Percentiles rank a stretch among this genome's conserved stretches.
phyloP scores from a whole-genome alignment of 1,139 yeast genomes.

The Kodamaea plutei region DNA sequence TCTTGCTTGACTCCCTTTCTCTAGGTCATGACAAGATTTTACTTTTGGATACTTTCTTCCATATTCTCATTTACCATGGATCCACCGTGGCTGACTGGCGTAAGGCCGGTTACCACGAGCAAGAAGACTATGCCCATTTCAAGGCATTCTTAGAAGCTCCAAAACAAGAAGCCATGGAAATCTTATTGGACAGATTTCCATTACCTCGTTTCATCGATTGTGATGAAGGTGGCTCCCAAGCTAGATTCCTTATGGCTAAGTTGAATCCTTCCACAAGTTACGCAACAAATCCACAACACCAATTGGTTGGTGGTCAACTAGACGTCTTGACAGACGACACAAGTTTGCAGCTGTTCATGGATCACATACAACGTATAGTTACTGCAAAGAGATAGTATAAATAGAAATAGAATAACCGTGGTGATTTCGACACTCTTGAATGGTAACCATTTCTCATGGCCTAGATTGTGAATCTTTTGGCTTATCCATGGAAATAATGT shows the following conservation, averaged over 20 bases:
- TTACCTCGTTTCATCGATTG: conserved; percentile 70
- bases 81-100: conserved; percentile 68
- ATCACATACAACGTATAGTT: conserved; percentile 43
- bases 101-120: conserved; percentile 61
- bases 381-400: conserved; percentile 16
- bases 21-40: conserved; percentile 58
- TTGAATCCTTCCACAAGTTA: conserved; percentile 70
- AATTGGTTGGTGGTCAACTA: conserved; percentile 24
- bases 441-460: too few species aligned
- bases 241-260: conserved; percentile 70
- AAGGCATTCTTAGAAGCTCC: conserved; percentile 60
- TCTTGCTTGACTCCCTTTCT: conserved; percentile 64
- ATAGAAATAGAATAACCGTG: too few species aligned
- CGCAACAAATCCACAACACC: conserved; percentile 35
- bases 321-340: conserved; percentile 67
- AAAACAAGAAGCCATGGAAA: conserved; percentile 63
- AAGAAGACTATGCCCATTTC: conserved; percentile 60
- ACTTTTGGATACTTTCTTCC: conserved; percentile 71
- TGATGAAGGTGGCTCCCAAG: conserved; percentile 76
- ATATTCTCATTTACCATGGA: conserved; percentile 67
- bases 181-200: conserved; percentile 66
- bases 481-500: too few species aligned
- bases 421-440: too few species aligned
- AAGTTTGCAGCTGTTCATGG: conserved; percentile 66
- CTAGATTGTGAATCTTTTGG: too few species aligned